phyloP scores from a whole-genome alignment of 345 rosid genomes.

The Lumnitzera littorea region DNA sequence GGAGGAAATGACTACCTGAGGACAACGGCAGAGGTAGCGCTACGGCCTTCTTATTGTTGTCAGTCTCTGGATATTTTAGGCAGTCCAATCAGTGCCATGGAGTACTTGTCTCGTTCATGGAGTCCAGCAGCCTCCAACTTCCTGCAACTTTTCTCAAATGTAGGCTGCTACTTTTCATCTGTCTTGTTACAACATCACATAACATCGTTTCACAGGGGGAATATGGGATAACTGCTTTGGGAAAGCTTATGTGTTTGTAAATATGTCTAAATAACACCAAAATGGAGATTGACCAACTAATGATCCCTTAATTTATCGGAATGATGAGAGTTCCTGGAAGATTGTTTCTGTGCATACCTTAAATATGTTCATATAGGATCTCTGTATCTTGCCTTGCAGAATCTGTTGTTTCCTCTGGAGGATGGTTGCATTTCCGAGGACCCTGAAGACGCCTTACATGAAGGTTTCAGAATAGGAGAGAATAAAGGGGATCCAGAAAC shows the following conservation, averaged over 20 bases:
- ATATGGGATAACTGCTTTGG: too few species aligned
- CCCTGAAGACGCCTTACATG: not conserved
- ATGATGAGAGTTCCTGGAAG: too few species aligned
- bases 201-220: too few species aligned
- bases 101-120: conserved; percentile 19
- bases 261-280: too few species aligned
- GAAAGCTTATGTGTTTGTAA: too few species aligned
- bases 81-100: conserved; percentile 15
- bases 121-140: conserved; percentile 17
- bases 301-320: too few species aligned
- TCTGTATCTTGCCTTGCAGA: conserved; percentile 4
- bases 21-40: not conserved
- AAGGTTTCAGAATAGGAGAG: not conserved
- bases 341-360: too few species aligned
- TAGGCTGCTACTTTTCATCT: not conserved
- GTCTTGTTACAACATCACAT: too few species aligned
- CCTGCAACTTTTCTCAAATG: conserved; percentile 16
- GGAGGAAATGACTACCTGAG: conserved; percentile 5
- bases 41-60: conserved; percentile 1
- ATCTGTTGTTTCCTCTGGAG: conserved; percentile 9
- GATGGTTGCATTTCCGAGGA: not conserved
- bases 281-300: too few species aligned
- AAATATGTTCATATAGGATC: not conserved
- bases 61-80: conserved; percentile 6
- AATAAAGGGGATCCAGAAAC: conserved; percentile 1